Percentiles rank a stretch among this genome's conserved stretches.
These are phyloP conservation scores for Colletotrichum horii DNA, from an alignment of 2,329 filamentous ascomycete species.

Conservation along the genomic window DNA sequence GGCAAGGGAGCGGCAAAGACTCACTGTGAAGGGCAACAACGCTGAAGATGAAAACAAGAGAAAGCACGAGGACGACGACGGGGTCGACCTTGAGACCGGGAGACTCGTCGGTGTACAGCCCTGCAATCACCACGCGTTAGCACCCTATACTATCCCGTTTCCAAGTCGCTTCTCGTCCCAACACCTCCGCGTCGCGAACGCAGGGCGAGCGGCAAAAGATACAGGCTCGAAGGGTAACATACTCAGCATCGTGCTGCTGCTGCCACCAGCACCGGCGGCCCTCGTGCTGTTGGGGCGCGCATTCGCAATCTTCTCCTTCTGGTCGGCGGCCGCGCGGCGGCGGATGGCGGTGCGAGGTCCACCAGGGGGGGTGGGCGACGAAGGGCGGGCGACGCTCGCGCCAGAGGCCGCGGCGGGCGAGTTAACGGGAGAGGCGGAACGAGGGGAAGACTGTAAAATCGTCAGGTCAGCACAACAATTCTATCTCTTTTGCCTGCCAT, in stretches of 20 bases:
- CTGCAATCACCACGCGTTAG: constrained; percentile 48
- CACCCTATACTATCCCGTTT: neutral
- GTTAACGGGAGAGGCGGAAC: constrained; percentile 64
- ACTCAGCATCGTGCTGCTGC: constrained; percentile 98
- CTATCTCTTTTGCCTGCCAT: neutral
- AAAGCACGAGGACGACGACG: constrained; percentile 94
- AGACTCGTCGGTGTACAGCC: constrained; percentile 97
- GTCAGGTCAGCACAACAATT: neutral
- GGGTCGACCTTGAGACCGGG: constrained; percentile 97
- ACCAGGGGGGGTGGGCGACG: constrained; percentile 88
- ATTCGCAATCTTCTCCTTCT: constrained; percentile 97
- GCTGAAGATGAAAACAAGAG: constrained; percentile 97
- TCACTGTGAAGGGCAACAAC: constrained; percentile 96
- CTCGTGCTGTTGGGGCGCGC: constrained; percentile 89
- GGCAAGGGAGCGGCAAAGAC: constrained; percentile 37
- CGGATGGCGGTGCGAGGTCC: constrained; percentile 95
- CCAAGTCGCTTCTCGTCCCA: too few species aligned
- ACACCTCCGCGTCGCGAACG: neutral
- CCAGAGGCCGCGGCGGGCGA: constrained; percentile 65
- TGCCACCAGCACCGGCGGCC: constrained; percentile 91
- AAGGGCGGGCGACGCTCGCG: constrained; percentile 75
- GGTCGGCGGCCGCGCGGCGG: constrained; percentile 92
- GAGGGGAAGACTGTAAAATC: constrained; percentile 58
- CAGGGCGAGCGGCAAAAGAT: neutral
- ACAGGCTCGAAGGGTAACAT: constrained; percentile 44